phyloP scores from a whole-genome alignment of 2,329 filamentous ascomycete species.

The Beauveria rudraprayagi region DNA sequence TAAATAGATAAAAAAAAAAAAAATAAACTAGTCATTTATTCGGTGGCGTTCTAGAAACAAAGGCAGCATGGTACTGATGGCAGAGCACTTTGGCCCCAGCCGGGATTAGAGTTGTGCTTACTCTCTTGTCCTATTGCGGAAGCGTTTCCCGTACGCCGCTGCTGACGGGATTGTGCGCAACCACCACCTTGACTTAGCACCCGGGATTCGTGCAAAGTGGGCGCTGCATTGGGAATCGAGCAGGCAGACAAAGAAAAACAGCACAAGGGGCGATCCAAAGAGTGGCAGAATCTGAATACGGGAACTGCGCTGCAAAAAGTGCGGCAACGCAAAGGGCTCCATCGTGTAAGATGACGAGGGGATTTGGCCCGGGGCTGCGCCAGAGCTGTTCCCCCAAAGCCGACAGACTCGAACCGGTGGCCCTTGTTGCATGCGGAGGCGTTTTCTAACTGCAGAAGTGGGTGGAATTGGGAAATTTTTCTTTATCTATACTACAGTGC shows the following conservation, averaged over 20 bases:
- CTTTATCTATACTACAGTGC: slow-evolving; percentile 8
- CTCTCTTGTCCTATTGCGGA: slow-evolving; percentile 6
- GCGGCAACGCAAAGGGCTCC: not conserved
- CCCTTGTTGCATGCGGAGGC: not conserved
- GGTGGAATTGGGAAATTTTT: not conserved
- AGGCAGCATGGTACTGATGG: not conserved
- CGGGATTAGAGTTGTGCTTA: slow-evolving; percentile 9
- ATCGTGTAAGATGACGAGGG: slow-evolving; percentile 7
- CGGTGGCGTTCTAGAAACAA: not conserved
- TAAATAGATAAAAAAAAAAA: not conserved
- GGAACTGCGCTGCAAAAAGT: not conserved
- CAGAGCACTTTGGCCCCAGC: not conserved
- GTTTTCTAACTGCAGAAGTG: not conserved
- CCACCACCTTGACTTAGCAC: not conserved
- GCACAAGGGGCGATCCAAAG: not conserved
- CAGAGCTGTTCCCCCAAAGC: not conserved
- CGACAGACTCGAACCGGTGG: not conserved
- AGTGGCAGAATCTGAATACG: not conserved
- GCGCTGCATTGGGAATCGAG: not conserved
- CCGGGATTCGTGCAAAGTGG: not conserved
- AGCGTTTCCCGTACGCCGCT: slow-evolving; percentile 6
- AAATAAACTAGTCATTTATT: not conserved
- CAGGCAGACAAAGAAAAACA: not conserved
- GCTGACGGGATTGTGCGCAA: not conserved
- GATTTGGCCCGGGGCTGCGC: not conserved